phyloP scores from a whole-genome alignment of 345 rosid genomes.

The Rhodamnia rubescens region DNA sequence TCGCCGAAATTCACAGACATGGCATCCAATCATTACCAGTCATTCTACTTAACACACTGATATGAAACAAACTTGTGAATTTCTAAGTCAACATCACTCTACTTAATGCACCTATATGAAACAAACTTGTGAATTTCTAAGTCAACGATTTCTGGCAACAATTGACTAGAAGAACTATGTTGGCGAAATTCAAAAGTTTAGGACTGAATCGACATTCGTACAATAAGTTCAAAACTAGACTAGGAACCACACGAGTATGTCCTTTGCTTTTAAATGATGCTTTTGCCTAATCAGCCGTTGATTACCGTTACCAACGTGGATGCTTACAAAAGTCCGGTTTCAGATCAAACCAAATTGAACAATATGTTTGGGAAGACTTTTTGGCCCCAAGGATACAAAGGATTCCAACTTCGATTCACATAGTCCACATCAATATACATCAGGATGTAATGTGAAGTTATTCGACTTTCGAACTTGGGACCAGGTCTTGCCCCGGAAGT shows the following conservation, averaged over 20 bases:
- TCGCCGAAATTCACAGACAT: accelerated
- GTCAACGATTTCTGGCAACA: too few species aligned
- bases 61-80: background rate
- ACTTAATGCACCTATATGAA: background rate
- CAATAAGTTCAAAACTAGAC: background rate
- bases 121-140: background rate
- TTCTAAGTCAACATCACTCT: too few species aligned
- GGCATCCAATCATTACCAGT: background rate
- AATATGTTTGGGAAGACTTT: background rate
- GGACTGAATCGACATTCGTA: background rate
- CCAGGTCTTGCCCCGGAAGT: background rate
- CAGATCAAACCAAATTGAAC: background rate
- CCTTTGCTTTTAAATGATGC: background rate
- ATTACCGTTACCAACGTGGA: background rate
- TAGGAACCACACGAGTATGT: background rate
- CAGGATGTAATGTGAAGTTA: background rate
- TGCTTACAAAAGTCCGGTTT: background rate
- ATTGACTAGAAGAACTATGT: background rate
- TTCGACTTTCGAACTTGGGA: background rate
- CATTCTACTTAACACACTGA: background rate
- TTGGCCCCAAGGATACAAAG: background rate
- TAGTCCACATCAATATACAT: background rate
- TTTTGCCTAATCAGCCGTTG: background rate
- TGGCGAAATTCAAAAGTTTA: background rate
- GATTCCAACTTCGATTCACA: background rate